Percentiles rank a stretch among this genome's conserved stretches.
Evolutionary conservation across 2,329 filamentous ascomycete species (phyloP).

Genomic region (Fusarium sarcochroum): DNA sequence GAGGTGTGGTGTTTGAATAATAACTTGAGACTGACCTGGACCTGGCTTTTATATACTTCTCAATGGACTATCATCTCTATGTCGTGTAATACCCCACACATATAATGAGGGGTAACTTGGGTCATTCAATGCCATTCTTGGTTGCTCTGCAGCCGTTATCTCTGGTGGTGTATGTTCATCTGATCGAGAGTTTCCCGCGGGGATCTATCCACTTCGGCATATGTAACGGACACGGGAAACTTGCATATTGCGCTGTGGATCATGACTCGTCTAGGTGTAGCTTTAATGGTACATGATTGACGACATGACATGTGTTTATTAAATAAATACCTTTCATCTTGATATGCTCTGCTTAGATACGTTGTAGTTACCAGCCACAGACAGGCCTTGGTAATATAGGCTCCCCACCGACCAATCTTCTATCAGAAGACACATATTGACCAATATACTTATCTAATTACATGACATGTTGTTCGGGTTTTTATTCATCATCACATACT

Average conservation of each 20-base stretch:
- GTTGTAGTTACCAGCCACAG: no score
- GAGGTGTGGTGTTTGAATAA: background rate
- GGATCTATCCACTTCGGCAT: background rate
- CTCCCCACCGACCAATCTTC: no score
- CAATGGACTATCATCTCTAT: background rate
- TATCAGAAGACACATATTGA: no score
- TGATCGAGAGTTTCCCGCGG: slow-evolving; percentile 26
- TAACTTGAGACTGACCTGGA: background rate
- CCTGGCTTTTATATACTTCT: background rate
- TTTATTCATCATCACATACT: no score
- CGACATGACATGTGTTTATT: no score
- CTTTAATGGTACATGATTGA: background rate
- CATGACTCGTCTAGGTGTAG: background rate
- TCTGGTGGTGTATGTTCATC: slow-evolving; percentile 9
- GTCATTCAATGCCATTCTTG: background rate
- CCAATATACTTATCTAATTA: no score
- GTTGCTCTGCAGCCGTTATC: slow-evolving; percentile 12
- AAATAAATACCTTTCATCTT: no score
- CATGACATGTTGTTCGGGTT: no score
- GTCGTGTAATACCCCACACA: slow-evolving; percentile 6
- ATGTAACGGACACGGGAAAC: background rate
- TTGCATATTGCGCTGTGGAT: slow-evolving; percentile 1
- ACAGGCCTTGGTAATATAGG: no score
- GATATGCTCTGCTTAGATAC: no score
- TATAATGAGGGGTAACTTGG: background rate